Conservation (phyloP, 768 basidiomycete species). For the Lactarius trivialis region DNA sequence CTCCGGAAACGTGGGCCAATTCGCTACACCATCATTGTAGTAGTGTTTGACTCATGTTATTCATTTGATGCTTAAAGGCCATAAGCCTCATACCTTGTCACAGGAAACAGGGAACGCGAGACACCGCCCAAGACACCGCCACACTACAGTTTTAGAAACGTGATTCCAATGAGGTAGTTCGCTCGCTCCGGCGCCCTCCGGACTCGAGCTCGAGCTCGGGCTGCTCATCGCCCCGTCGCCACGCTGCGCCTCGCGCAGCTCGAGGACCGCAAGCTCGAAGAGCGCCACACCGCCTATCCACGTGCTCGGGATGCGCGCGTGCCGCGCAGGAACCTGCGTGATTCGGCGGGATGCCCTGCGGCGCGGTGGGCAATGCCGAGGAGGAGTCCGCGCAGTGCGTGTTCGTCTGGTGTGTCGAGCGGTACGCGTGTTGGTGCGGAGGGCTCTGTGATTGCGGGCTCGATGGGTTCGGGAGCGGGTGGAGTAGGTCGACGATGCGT, state of each 20-base stretch:
- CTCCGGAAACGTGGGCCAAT: background rate
- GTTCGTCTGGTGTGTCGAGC: constrained; percentile 66
- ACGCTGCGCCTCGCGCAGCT: constrained; percentile 45
- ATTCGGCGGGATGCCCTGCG: constrained; percentile 37
- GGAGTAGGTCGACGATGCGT: constrained; percentile 50
- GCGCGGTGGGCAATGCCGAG: constrained; percentile 64
- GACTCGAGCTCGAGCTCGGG: constrained; percentile 4
- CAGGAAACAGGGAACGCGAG: too few species aligned
- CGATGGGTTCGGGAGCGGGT: constrained; percentile 27
- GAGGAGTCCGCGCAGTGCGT: constrained; percentile 60
- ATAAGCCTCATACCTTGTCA: too few species aligned
- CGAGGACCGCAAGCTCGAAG: constrained; percentile 68
- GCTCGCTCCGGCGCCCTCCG: too few species aligned
- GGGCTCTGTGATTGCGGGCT: constrained; percentile 26
- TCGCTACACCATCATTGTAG: too few species aligned
- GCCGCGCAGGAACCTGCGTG: constrained; percentile 44
- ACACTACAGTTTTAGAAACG: too few species aligned
- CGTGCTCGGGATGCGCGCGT: constrained; percentile 33
- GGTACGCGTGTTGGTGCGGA: constrained; percentile 31
- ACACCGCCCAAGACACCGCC: too few species aligned
- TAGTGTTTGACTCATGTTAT: too few species aligned
- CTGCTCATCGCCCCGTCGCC: background rate
- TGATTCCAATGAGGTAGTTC: too few species aligned
- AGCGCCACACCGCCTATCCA: constrained; percentile 64
- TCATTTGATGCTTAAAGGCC: too few species aligned